These are phyloP conservation scores for Hyphopichia burtonii DNA, from an alignment of 1,139 yeast genomes.

Conservation along the genomic window DNA sequence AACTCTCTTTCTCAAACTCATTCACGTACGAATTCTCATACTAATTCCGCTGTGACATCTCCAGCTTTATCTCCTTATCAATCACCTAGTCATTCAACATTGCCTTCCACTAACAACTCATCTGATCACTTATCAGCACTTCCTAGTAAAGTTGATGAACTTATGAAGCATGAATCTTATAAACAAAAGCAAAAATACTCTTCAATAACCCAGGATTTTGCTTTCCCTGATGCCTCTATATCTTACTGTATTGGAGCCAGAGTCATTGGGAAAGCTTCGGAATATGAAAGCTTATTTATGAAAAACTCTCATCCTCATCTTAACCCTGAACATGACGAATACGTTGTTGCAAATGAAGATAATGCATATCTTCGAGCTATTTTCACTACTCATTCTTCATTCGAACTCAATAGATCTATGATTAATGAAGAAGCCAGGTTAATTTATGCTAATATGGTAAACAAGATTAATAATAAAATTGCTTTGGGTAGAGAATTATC, in stretches of 20 bases:
- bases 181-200: slow-evolving; percentile 15
- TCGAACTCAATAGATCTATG: slow-evolving; percentile 29
- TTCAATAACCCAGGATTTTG: slow-evolving; percentile 29
- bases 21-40: neutral
- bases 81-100: slow-evolving; percentile 1
- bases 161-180: neutral
- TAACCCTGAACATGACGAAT: slow-evolving; percentile 27
- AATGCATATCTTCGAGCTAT: slow-evolving; percentile 26
- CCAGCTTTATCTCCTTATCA: slow-evolving; percentile 1
- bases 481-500: slow-evolving; percentile 21
- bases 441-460: slow-evolving; percentile 25
- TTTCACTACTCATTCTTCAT: slow-evolving; percentile 23
- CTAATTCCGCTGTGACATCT: slow-evolving; percentile 6
- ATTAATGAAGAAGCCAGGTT: slow-evolving; percentile 34
- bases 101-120: neutral
- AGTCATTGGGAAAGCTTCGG: slow-evolving; percentile 34
- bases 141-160: neutral
- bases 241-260: slow-evolving; percentile 38
- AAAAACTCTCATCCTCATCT: slow-evolving; percentile 13
- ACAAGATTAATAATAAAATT: slow-evolving; percentile 25
- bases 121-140: slow-evolving; percentile 1
- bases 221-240: slow-evolving; percentile 30
- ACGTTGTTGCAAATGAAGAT: slow-evolving; percentile 36
- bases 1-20: neutral
- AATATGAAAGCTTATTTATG: slow-evolving; percentile 22